A percentile compares a stretch with the other conserved stretches of the same genome.
phyloP scores from a whole-genome alignment of 164 flowering plant species.

The Vitis amurensis region DNA sequence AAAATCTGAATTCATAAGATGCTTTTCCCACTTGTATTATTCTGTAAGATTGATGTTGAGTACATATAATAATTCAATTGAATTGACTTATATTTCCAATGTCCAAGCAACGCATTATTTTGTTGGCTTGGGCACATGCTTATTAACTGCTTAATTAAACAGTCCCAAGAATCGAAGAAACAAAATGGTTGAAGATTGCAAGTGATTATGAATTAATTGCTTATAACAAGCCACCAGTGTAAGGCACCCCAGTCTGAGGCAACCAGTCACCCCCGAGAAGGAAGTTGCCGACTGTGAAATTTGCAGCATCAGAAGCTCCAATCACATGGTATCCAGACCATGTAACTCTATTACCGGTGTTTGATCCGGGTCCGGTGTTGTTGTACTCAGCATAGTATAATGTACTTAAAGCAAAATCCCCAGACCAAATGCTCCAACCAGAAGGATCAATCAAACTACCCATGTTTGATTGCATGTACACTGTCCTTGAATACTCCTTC shows the following conservation, averaged over 20 bases:
- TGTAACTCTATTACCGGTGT: constrained; percentile 26
- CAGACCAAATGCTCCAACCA: constrained; percentile 41
- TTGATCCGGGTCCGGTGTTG: constrained; percentile 40
- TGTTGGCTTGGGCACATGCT: too few relatives aligned
- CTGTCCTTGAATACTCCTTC: constrained; percentile 47
- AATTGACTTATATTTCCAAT: too few relatives aligned
- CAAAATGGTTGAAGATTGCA: not conserved
- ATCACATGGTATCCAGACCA: constrained; percentile 43
- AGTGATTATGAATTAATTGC: not conserved
- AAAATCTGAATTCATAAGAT: too few relatives aligned
- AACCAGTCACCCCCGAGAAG: constrained; percentile 38
- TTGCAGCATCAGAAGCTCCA: constrained; percentile 29
- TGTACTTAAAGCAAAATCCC: constrained; percentile 32
- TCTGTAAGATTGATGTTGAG: too few relatives aligned
- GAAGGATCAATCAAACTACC: constrained; percentile 31
- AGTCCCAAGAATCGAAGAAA: not conserved
- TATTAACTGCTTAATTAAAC: not conserved
- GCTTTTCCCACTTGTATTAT: too few relatives aligned
- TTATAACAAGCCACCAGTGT: constrained; percentile 17
- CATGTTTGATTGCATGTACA: constrained; percentile 39
- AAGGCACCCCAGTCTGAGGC: constrained; percentile 34
- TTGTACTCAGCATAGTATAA: constrained; percentile 41
- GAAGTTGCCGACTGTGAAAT: constrained; percentile 38
- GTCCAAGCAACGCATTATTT: too few relatives aligned
- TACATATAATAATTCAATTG: too few relatives aligned